These are phyloP conservation scores for Solanum ahanhuiri DNA, from an alignment of 257 asterid species.

Conservation along the genomic window DNA sequence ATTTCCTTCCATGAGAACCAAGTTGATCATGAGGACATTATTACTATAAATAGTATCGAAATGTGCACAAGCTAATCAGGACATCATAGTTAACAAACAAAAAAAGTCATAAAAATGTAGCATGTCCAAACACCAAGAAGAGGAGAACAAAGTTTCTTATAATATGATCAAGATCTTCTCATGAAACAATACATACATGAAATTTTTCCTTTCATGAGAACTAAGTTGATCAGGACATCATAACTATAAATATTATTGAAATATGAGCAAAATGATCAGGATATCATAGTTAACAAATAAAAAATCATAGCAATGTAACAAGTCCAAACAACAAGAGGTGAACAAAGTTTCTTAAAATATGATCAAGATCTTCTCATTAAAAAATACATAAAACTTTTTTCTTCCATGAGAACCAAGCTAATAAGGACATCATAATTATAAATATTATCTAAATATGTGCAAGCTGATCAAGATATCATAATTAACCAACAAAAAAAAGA, in stretches of 20 bases:
- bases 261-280: rapidly evolving
- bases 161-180: not conserved
- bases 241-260: not conserved
- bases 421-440: no score
- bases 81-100: no score
- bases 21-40: no score
- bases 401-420: no score
- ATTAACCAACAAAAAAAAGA: no score
- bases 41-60: no score
- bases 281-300: not conserved
- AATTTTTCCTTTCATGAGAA: not conserved
- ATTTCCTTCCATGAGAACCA: not conserved
- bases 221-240: not conserved
- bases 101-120: no score
- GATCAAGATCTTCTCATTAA: not conserved
- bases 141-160: no score
- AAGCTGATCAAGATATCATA: no score
- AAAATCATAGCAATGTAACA: not conserved
- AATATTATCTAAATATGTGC: no score
- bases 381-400: no score
- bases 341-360: not conserved
- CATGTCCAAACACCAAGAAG: not conserved
- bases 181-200: not conserved
- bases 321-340: not conserved
- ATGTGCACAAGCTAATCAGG: no score